Conservation (phyloP, 23 red algal species). For the Chondrus crispus region DNA sequence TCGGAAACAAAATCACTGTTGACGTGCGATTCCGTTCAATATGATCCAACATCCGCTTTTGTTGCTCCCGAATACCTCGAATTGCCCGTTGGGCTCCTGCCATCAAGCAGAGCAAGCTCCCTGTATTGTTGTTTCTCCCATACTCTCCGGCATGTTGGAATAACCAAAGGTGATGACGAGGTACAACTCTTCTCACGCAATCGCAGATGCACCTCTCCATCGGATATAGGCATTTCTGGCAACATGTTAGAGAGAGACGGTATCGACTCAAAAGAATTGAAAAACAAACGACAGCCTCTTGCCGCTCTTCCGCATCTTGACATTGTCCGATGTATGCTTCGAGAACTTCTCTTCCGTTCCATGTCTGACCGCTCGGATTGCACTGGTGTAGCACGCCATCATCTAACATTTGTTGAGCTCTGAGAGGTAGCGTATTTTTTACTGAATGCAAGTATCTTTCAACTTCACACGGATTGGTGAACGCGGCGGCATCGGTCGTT, state of each 20-base stretch:
- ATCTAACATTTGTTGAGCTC: conserved; percentile 19
- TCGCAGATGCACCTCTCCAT: conserved; percentile 20
- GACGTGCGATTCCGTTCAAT: not conserved
- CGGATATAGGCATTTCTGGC: conserved; percentile 23
- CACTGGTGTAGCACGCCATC: conserved; percentile 9
- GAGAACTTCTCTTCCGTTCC: not conserved
- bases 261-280: not conserved
- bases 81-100: conserved; percentile 10
- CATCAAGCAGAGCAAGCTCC: conserved; percentile 23
- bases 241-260: not conserved
- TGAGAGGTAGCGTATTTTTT: not conserved
- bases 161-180: conserved; percentile 26
- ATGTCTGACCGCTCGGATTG: not conserved
- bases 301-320: conserved; percentile 14
- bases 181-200: not conserved
- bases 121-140: conserved; percentile 40
- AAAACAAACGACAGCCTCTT: conserved; percentile 40
- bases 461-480: too few species aligned
- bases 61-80: conserved; percentile 32
- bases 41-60: not conserved
- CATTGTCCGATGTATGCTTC: not conserved
- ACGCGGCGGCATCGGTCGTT: too few species aligned
- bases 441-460: not conserved
- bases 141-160: conserved; percentile 52
- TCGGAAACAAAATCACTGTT: conserved; percentile 25